A percentile compares a stretch with the other conserved stretches of the same genome.
Evolutionary conservation across 805 yeast genomes (phyloP).

Genomic region (Myxozyma neglecta): DNA sequence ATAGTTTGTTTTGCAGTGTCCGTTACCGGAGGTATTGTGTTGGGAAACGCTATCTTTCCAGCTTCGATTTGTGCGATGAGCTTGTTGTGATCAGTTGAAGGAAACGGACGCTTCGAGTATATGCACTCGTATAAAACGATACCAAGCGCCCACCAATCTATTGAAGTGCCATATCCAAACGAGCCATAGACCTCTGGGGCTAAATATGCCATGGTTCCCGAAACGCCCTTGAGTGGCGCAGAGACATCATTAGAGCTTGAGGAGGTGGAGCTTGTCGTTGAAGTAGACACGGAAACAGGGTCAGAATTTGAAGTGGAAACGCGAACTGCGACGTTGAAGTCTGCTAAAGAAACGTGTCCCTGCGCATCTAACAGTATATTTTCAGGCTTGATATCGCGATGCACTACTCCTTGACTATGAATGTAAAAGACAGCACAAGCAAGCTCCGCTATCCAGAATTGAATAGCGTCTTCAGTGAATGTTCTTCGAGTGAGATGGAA

Average conservation of each 20-base stretch:
- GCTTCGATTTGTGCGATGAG: slow-evolving; percentile 10
- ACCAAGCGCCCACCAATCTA: slow-evolving; percentile 43
- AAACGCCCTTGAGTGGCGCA: slow-evolving; percentile 23
- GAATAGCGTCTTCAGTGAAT: slow-evolving; percentile 35
- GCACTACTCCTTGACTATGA: slow-evolving; percentile 23
- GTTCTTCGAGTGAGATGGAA: slow-evolving; percentile 33
- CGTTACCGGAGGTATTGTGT: slow-evolving; percentile 49
- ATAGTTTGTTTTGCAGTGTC: slow-evolving; percentile 75
- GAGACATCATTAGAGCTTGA: background rate
- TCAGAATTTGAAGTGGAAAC: background rate
- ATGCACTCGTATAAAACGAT: slow-evolving; percentile 39
- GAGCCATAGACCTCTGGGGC: slow-evolving; percentile 38
- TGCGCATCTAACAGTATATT: slow-evolving; percentile 58
- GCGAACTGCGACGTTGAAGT: slow-evolving; percentile 48
- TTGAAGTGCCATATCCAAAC: slow-evolving; percentile 33
- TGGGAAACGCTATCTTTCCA: slow-evolving; percentile 8
- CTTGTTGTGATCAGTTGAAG: slow-evolving; percentile 14
- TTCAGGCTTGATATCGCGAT: slow-evolving; percentile 33
- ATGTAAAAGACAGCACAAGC: slow-evolving; percentile 37
- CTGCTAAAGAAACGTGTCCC: slow-evolving; percentile 63
- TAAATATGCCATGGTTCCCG: slow-evolving; percentile 37
- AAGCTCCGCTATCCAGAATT: slow-evolving; percentile 37
- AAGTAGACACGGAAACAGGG: background rate
- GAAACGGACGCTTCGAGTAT: slow-evolving; percentile 36
- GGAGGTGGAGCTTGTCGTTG: background rate